Conservation (phyloP, 2,329 filamentous ascomycete species). For the Chaetomiaceae sp. region DNA sequence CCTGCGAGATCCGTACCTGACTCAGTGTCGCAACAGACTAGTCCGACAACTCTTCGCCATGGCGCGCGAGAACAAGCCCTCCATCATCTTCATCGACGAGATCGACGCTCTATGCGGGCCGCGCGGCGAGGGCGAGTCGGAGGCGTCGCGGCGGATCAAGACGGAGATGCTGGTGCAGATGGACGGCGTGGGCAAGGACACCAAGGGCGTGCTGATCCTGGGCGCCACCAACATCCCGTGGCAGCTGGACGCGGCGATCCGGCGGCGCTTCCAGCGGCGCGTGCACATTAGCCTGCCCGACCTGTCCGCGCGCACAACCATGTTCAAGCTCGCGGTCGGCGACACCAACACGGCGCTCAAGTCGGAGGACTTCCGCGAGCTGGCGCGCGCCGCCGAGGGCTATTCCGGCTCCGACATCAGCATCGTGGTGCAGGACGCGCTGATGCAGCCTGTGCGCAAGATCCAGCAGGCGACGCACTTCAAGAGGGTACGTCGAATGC, state of each 20-base stretch:
- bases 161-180: conserved; percentile 98
- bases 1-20: no score
- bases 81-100: conserved; percentile 98
- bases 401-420: conserved; percentile 95
- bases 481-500: conserved; percentile 61
- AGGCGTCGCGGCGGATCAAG: conserved; percentile 95
- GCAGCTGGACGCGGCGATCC: conserved; percentile 94
- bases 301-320: conserved; percentile 74
- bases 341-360: conserved; percentile 82
- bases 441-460: conserved; percentile 96
- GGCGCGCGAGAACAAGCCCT: conserved; percentile 95
- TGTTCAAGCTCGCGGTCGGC: conserved; percentile 95
- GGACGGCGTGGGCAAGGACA: conserved; percentile 97
- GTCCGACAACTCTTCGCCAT: conserved; percentile 97
- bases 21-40: conserved; percentile 48
- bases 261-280: conserved; percentile 88
- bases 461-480: conserved; percentile 98
- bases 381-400: conserved; percentile 80
- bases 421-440: conserved; percentile 89
- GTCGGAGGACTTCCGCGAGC: conserved; percentile 67
- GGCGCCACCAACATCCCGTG: conserved; percentile 98
- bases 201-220: conserved; percentile 85
- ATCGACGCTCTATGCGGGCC: conserved; percentile 95
- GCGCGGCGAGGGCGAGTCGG: conserved; percentile 88
- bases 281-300: conserved; percentile 95